These are phyloP conservation scores for Cantharellus anzutake DNA, from an alignment of 768 basidiomycete genomes.

Conservation along the genomic window DNA sequence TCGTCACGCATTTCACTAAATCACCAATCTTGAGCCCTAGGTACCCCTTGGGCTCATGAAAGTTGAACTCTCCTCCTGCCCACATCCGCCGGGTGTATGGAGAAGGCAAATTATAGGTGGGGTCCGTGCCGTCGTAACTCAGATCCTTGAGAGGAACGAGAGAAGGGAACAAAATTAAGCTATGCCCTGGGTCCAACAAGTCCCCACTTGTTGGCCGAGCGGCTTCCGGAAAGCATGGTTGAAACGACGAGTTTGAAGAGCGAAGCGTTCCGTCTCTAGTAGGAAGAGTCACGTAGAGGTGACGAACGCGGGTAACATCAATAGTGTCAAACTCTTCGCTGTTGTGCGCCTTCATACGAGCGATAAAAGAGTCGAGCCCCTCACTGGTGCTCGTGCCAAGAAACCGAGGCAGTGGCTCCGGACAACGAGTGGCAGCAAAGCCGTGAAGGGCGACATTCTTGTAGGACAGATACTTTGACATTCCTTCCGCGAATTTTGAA, in stretches of 20 bases:
- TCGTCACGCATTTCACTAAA: constrained; percentile 28
- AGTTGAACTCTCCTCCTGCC: constrained; percentile 51
- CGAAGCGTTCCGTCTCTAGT: neutral
- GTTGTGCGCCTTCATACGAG: too few species aligned
- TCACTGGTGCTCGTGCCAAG: too few species aligned
- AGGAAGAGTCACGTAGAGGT: constrained; percentile 4
- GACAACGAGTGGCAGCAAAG: too few species aligned
- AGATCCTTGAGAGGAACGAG: constrained; percentile 36
- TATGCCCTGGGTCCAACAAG: constrained; percentile 40
- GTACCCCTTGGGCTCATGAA: constrained; percentile 11
- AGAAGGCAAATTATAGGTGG: constrained; percentile 48
- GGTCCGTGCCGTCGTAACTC: constrained; percentile 52
- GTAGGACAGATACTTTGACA: too few species aligned
- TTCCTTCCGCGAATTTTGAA: too few species aligned
- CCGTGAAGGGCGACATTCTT: too few species aligned
- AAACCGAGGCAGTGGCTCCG: too few species aligned
- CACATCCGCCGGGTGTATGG: constrained; percentile 71
- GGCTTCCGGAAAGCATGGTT: neutral
- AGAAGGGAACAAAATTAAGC: constrained; percentile 57
- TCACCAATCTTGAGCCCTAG: constrained; percentile 30
- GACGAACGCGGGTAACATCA: neutral
- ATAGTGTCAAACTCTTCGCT: neutral
- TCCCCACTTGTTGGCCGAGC: constrained; percentile 2
- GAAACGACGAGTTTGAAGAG: too few species aligned
- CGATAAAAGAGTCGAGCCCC: too few species aligned